phyloP scores from a whole-genome alignment of 2,329 filamentous ascomycete species.

The Elsinoe batatas region DNA sequence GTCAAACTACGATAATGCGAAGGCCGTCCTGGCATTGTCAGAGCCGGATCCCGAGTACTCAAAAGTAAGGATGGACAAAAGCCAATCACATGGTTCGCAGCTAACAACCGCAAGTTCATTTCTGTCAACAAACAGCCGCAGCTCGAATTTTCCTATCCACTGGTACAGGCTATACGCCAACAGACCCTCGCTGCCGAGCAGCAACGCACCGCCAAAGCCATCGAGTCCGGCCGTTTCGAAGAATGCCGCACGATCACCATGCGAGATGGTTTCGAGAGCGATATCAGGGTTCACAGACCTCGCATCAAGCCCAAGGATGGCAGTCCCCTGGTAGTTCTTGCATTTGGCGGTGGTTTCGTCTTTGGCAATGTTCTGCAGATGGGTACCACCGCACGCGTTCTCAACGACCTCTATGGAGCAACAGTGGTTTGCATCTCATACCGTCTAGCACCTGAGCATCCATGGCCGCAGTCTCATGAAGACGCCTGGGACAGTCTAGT shows the following conservation, averaged over 20 bases:
- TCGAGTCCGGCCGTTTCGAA: background rate
- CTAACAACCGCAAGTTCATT: background rate
- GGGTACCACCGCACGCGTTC: conserved; percentile 17
- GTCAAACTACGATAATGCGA: too few relatives aligned
- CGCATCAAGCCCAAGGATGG: conserved; percentile 5
- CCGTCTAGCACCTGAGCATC: conserved; percentile 38
- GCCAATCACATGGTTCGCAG: too few relatives aligned
- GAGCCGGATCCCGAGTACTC: background rate
- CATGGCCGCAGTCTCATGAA: conserved; percentile 35
- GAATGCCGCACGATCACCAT: conserved; percentile 20
- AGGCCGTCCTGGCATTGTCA: background rate
- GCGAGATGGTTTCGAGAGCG: conserved; percentile 27
- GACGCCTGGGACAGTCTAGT: conserved; percentile 39
- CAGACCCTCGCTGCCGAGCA: background rate
- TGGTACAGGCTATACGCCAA: background rate
- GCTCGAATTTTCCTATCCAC: background rate
- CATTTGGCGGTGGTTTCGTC: conserved; percentile 23
- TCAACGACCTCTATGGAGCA: conserved; percentile 27
- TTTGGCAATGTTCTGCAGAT: conserved; percentile 21
- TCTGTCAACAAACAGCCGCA: background rate
- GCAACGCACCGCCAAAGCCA: background rate
- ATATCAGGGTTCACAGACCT: conserved; percentile 26
- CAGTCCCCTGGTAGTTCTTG: conserved; percentile 22
- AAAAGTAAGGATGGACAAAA: background rate
- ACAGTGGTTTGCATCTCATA: conserved; percentile 37